These are phyloP conservation scores for Ceratocystis variospora DNA, from an alignment of 2,329 filamentous ascomycete species.

Conservation along the genomic window DNA sequence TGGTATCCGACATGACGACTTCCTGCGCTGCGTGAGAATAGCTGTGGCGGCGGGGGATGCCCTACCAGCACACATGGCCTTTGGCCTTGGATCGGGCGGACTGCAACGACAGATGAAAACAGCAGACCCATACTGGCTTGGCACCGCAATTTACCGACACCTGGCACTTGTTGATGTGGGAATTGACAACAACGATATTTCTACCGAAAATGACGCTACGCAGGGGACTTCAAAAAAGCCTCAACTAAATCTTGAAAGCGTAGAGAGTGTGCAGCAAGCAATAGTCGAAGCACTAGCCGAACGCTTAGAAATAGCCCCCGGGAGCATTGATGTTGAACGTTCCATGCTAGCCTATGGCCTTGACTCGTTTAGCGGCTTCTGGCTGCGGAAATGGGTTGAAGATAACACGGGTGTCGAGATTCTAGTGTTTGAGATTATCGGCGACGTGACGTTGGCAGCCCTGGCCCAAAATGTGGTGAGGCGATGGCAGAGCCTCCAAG, in stretches of 20 bases:
- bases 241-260: slow-evolving; percentile 21
- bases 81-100: slow-evolving; percentile 42
- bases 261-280: slow-evolving; percentile 27
- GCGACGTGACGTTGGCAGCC: slow-evolving; percentile 30
- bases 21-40: slow-evolving; percentile 34
- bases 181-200: too few relatives aligned
- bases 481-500: slow-evolving; percentile 22
- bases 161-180: slow-evolving; percentile 35
- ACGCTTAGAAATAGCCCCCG: slow-evolving; percentile 31
- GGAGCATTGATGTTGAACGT: slow-evolving; percentile 32
- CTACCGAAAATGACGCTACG: slow-evolving; percentile 17
- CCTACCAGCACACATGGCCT: slow-evolving; percentile 36
- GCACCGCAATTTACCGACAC: slow-evolving; percentile 35
- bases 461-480: slow-evolving; percentile 28
- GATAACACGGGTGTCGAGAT: slow-evolving; percentile 33
- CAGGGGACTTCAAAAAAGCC: slow-evolving; percentile 19
- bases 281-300: slow-evolving; percentile 25
- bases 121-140: slow-evolving; percentile 41
- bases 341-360: slow-evolving; percentile 36
- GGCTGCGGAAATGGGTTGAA: slow-evolving; percentile 38
- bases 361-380: slow-evolving; percentile 40
- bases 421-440: slow-evolving; percentile 36
- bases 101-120: slow-evolving; percentile 39
- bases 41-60: slow-evolving; percentile 29
- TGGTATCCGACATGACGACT: slow-evolving; percentile 38